Conservation (phyloP, 1,139 yeast genomes). For the Hanseniaspora sp. region DNA sequence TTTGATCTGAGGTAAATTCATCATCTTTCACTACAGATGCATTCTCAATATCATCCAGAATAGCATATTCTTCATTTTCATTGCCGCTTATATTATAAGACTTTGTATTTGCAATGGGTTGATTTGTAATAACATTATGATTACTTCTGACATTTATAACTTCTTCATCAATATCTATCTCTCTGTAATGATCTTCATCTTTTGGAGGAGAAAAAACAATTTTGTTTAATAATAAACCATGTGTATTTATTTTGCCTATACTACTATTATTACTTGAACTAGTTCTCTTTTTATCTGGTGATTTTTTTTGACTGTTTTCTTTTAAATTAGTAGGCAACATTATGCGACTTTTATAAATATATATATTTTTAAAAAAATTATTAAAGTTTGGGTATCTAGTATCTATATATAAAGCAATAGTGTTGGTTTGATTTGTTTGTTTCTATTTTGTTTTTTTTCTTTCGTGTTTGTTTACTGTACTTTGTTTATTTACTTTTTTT, state of each 20-base stretch:
- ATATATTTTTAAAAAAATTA: too few relatives aligned
- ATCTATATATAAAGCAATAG: background rate
- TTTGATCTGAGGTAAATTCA: constrained; percentile 15
- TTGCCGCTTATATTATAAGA: background rate
- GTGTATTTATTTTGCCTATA: constrained; percentile 5
- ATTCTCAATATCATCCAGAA: constrained; percentile 8
- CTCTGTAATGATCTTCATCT: constrained; percentile 13
- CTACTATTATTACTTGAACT: background rate
- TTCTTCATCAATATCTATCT: background rate
- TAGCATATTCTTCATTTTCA: background rate
- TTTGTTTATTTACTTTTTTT: too few relatives aligned
- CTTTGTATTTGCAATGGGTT: constrained; percentile 11
- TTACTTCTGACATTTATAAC: constrained; percentile 3
- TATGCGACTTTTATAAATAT: background rate
- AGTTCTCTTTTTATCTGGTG: background rate
- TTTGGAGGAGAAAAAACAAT: constrained; percentile 12
- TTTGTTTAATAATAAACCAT: constrained; percentile 9
- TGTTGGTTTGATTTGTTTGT: background rate
- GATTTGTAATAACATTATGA: background rate
- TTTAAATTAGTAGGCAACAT: background rate
- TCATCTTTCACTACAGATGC: constrained; percentile 12
- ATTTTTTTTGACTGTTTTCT: background rate
- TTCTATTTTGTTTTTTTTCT: background rate
- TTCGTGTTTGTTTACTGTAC: background rate
- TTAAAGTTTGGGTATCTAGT: too few relatives aligned